Percentiles rank a stretch among this genome's conserved stretches.
Conservation (phyloP, 2,329 filamentous ascomycete species). For the Septoria petroselini region DNA sequence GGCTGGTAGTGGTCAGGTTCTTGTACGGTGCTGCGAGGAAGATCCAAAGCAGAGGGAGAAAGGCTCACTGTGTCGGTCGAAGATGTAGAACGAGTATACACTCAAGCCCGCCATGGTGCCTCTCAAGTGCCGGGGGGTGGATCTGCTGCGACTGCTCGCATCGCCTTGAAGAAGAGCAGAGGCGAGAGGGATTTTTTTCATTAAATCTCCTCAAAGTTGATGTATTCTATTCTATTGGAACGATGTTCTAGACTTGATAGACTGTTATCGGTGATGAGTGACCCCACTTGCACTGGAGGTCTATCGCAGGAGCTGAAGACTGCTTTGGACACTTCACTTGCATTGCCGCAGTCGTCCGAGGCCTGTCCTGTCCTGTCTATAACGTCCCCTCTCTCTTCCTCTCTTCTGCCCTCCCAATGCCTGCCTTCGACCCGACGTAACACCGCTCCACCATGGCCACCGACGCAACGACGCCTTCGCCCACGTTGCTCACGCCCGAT, state of each 20-base stretch:
- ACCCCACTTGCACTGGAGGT: too few relatives aligned
- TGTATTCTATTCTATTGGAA: not conserved
- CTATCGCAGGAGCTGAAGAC: too few relatives aligned
- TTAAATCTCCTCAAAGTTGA: too few relatives aligned
- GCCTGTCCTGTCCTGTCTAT: too few relatives aligned
- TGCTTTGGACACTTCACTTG: too few relatives aligned
- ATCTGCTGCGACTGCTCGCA: conserved; percentile 1
- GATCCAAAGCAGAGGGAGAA: not conserved
- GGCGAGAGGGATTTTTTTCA: too few relatives aligned
- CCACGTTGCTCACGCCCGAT: conserved; percentile 5
- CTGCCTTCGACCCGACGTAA: conserved; percentile 11
- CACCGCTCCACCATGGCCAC: conserved; percentile 17
- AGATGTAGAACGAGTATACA: conserved; percentile 98
- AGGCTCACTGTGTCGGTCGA: conserved; percentile 87
- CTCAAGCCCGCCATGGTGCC: conserved; percentile 58
- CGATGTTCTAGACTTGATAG: too few relatives aligned
- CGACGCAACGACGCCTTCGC: conserved; percentile 4
- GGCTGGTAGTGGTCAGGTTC: conserved; percentile 53
- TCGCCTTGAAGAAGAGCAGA: too few relatives aligned
- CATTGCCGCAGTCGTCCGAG: too few relatives aligned
- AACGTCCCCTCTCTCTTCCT: too few relatives aligned
- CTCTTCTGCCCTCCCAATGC: not conserved
- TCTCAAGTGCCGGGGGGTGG: conserved; percentile 10
- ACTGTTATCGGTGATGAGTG: too few relatives aligned
- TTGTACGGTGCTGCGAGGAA: not conserved